phyloP scores from a whole-genome alignment of 495 filamentous ascomycete species.

The Trichocladium uniseriatum region DNA sequence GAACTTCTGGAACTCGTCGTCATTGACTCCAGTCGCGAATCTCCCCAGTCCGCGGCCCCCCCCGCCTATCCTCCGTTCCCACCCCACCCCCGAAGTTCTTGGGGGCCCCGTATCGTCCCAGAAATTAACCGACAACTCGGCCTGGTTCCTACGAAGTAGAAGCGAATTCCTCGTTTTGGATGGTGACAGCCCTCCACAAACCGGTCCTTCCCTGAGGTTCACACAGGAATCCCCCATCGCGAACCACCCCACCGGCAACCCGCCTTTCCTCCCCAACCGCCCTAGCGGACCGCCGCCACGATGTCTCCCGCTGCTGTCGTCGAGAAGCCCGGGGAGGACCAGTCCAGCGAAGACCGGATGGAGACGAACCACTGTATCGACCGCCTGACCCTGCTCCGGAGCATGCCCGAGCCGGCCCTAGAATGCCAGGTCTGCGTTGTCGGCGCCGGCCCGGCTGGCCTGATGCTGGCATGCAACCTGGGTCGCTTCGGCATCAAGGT shows the following conservation, averaged over 20 bases:
- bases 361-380: constrained; percentile 24
- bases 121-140: not conserved
- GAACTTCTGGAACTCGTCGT: no score
- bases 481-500: constrained; percentile 55
- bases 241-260: not conserved
- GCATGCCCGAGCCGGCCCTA: constrained; percentile 28
- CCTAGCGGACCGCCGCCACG: not conserved
- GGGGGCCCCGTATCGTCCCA: not conserved
- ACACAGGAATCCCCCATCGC: not conserved
- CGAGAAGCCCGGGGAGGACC: constrained; percentile 23
- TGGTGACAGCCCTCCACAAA: not conserved
- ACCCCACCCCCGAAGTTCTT: not conserved
- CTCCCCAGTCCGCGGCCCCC: no score
- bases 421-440: constrained; percentile 53
- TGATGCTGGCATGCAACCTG: constrained; percentile 63
- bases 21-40: no score
- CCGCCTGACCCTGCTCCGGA: constrained; percentile 28
- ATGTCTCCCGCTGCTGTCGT: constrained; percentile 25
- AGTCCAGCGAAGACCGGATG: constrained; percentile 16
- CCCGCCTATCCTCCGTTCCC: not conserved
- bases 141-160: not conserved
- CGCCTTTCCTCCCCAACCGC: not conserved
- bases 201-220: not conserved
- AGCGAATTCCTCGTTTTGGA: not conserved
- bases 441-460: constrained; percentile 59